A percentile compares a stretch with the other conserved stretches of the same genome.
These are phyloP conservation scores for Irpex sp. DNA, from an alignment of 1,284 basidiomycete species.

Conservation along the genomic window DNA sequence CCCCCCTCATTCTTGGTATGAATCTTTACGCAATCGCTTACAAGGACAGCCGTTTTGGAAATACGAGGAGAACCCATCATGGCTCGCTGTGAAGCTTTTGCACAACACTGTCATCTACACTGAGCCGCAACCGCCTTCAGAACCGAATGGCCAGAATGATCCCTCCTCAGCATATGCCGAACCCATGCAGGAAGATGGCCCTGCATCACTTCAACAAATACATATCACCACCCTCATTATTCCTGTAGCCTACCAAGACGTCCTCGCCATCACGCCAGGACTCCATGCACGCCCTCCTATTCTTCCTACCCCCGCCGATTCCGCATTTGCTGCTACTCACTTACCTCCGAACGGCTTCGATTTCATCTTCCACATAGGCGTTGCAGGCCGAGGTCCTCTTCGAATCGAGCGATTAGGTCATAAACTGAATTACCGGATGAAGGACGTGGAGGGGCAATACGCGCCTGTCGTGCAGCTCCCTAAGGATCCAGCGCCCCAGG, in stretches of 20 bases:
- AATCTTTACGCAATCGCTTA: not conserved
- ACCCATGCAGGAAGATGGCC: conserved; percentile 18
- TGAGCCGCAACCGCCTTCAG: conserved; percentile 22
- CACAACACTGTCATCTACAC: conserved; percentile 47
- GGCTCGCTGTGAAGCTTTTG: conserved; percentile 56
- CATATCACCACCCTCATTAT: conserved; percentile 61
- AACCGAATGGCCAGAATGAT: conserved; percentile 3
- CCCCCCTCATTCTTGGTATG: conserved; percentile 3
- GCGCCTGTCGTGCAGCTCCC: conserved; percentile 46
- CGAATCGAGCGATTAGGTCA: conserved; percentile 67
- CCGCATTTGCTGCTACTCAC: conserved; percentile 29
- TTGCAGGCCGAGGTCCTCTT: conserved; percentile 60
- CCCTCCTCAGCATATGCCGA: conserved; percentile 20
- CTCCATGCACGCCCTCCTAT: conserved; percentile 61
- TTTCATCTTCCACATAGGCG: conserved; percentile 70
- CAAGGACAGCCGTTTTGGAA: conserved; percentile 49
- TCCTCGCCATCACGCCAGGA: conserved; percentile 53
- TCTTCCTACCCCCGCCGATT: conserved; percentile 38
- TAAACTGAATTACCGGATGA: conserved; percentile 69
- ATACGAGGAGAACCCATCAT: conserved; percentile 56
- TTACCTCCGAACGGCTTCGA: conserved; percentile 65
- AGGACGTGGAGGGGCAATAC: conserved; percentile 57
- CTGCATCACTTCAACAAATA: conserved; percentile 34
- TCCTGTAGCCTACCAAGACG: conserved; percentile 60
- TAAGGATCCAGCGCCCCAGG: conserved; percentile 22